Evolutionary conservation across 257 asterid species (phyloP).

Genomic region (Agastache rugosa): DNA sequence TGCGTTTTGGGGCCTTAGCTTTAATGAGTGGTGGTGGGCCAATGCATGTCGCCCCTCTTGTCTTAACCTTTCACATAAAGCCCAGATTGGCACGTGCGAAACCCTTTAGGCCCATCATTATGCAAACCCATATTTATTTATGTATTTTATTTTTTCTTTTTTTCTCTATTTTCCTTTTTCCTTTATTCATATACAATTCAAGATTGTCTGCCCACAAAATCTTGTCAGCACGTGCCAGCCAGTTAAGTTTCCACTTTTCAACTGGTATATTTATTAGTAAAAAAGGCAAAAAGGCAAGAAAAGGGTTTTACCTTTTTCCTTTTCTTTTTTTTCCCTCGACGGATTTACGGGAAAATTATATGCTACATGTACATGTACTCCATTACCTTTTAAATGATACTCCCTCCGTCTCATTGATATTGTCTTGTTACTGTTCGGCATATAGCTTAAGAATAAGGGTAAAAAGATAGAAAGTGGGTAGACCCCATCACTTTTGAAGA

Average conservation of each 20-base stretch:
- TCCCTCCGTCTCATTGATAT: too few relatives aligned
- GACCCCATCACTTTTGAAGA: too few relatives aligned
- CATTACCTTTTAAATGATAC: too few relatives aligned
- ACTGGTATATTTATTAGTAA: not conserved
- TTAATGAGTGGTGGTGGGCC: conserved; percentile 49
- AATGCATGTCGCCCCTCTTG: conserved; percentile 46
- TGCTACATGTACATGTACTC: too few relatives aligned
- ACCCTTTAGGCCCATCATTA: conserved; percentile 49
- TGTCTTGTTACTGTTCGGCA: too few relatives aligned
- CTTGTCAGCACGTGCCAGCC: conserved; percentile 51
- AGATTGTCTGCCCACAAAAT: conserved; percentile 40
- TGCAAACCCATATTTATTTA: conserved; percentile 23
- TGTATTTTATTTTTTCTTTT: not conserved
- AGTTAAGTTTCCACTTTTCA: conserved; percentile 41
- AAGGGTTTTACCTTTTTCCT: conserved; percentile 18
- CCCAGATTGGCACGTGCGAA: conserved; percentile 56
- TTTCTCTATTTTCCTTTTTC: conserved; percentile 15
- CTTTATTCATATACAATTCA: conserved; percentile 37
- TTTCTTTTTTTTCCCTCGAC: not conserved
- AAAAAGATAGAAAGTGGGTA: too few relatives aligned
- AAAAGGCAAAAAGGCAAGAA: not conserved
- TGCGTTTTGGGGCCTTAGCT: conserved; percentile 34
- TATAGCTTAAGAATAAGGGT: too few relatives aligned
- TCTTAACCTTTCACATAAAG: conserved; percentile 42
- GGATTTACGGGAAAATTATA: too few relatives aligned